Percentiles rank a stretch among this genome's conserved stretches.
Conservation (phyloP, 2,329 filamentous ascomycete species). For the Botrytis elliptica region DNA sequence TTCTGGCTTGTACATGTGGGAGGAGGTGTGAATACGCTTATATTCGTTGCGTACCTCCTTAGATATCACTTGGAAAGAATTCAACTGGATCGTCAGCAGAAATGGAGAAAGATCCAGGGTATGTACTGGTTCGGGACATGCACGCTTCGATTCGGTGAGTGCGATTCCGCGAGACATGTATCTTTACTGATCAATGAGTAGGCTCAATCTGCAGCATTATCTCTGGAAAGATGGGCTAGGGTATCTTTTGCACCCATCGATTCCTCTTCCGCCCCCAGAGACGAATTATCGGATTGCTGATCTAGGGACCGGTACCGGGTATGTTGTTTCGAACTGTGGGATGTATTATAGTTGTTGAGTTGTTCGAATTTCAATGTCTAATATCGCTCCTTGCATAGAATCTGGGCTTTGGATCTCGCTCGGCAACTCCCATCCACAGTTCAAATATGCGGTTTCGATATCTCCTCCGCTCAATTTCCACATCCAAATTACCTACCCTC, state of each 20-base stretch:
- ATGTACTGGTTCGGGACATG: background rate
- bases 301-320: background rate
- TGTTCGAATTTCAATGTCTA: background rate
- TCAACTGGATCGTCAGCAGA: background rate
- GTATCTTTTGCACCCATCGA: background rate
- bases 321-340: background rate
- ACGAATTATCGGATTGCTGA: background rate
- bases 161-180: background rate
- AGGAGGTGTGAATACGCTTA: background rate
- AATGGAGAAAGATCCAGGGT: background rate
- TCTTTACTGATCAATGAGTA: background rate
- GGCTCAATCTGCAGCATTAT: background rate
- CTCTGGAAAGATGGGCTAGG: background rate
- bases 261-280: background rate
- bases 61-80: accelerated
- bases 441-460: background rate
- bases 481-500: background rate
- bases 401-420: background rate
- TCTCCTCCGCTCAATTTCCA: background rate
- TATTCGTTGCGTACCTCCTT: background rate
- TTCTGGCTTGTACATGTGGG: background rate
- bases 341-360: accelerated
- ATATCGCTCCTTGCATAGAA: background rate
- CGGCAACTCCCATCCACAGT: background rate
- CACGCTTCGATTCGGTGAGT: background rate